Evolutionary conservation across 805 yeast genomes (phyloP), one percentile per base, ranked within the genome.

Genomic region (Isabelozyma heimii): DNA sequence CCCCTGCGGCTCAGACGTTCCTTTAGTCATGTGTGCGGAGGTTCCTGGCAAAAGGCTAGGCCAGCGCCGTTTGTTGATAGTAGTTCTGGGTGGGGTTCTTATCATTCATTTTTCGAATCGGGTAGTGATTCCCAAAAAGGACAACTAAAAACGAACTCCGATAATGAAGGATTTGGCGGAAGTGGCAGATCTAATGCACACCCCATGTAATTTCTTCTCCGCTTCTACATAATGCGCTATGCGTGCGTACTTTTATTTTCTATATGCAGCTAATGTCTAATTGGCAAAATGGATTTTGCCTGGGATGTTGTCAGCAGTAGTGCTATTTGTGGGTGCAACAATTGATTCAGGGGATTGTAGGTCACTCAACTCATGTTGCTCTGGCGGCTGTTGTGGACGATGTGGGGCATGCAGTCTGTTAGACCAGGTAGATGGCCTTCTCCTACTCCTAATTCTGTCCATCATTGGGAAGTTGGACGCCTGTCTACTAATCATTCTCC

Each of bases 281-380:
- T 30, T 30, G 5, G 35, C 35, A 13, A 30, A 30, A 8, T 30
- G 35, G 5, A 30, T 30, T 30, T 30, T 30, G 35, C 35, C n/a
- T 10, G 35, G 5, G 35, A 6, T 30, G 35, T 30, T 30, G 35
- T 13, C n/a, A 10, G 35, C n/a, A 13, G 30, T 27, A 27, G 35
- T 30, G 35, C 10, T 30, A 30, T 30, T 30, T 30, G 35, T 3
- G 35, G 35, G n/a, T 30, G 35, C 10, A 30, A 13, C 14, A 8
- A 8, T 15, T 37, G 40, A 8, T 37, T 37, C 40, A 10, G 40
- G 16, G 16, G 10, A 15, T 8, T 8, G 17, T 8, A 42, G 9
- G 26, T 42, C 44, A 42, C 27, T 37, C 37, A 42, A n/a, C 37
- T 42, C 44, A 30, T 27, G 37, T 42, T 42, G 37, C 15, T 42